Evolutionary conservation across 192 early-diverging fungal species (phyloP), one percentile per base, ranked within the genome.

Genomic region (Dissophora ornata): DNA sequence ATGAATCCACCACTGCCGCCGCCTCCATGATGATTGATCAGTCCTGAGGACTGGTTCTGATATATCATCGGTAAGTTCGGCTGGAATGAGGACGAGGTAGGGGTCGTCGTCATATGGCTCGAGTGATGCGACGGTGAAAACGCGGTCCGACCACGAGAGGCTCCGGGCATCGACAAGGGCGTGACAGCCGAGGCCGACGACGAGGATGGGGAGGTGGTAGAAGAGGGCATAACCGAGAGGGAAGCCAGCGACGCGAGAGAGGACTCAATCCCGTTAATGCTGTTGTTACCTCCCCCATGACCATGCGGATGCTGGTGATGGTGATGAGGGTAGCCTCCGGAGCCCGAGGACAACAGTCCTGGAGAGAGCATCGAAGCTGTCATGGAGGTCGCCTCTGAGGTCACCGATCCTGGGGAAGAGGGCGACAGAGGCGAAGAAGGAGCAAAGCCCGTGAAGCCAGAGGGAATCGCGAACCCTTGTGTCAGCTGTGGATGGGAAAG

Each of bases 351-450:
- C 21, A 65, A 22, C 11, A 75, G 57, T 11, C 63, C 57, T 1
- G 71, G 73, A 0, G 65, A 67, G 12, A 67, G 44, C 73, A 77
- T 77, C n/a, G 73, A 67, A 7, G 73, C 57, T 15, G 64, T 67
- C 44, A 77, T 62, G n/a, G 63, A 29, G 24, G 8, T 54, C 0
- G 63, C 28, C 25, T 67, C 64, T 12, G 64, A 67, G 2, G 73
- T 45, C 21, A 67, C 48, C 11, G 73, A 67, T 36, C 73, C 65
- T n/a, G 73, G 65, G 2, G 64, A 62, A 3, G 63, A 61, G 9
- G 71, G 65, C 19, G 65, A 77, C n/a, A 67, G 22, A 4, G 73
- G 63, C 7, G 65, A 77, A 1, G 73, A 47, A 2, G 73, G 73
- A 22, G 56, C 24, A 33, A 75, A 61, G 18, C 62, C 63, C n/a